Evolutionary conservation across 129 eudicot species (phyloP).

Genomic region (Pulicaria dysenterica): DNA sequence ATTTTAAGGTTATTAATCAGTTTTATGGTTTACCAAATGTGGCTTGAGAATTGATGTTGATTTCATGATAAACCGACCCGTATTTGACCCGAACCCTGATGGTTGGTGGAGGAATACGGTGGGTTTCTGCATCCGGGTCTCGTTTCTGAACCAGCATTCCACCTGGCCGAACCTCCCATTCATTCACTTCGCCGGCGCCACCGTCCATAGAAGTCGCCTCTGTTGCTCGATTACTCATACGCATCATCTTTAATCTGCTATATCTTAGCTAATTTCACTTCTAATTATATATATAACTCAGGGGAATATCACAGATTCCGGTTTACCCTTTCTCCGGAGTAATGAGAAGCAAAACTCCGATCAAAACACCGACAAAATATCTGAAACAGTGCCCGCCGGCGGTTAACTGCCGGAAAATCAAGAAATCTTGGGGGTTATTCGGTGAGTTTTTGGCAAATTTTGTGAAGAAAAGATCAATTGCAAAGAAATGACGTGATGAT

Average conservation of each 20-base stretch:
- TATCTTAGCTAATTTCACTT: slow-evolving; percentile 15
- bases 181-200: slow-evolving; percentile 35
- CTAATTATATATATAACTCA: neutral
- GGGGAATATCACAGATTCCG: neutral
- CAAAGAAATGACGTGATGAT: neutral
- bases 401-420: slow-evolving; percentile 18
- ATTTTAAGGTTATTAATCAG: no score
- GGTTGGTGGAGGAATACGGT: slow-evolving; percentile 64
- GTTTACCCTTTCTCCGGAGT: slow-evolving; percentile 15
- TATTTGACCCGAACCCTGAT: slow-evolving; percentile 90
- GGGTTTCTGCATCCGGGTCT: slow-evolving; percentile 55
- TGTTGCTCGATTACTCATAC: slow-evolving; percentile 50
- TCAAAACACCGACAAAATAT: no score
- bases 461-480: neutral
- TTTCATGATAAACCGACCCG: slow-evolving; percentile 72
- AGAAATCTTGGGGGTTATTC: neutral
- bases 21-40: slow-evolving; percentile 59
- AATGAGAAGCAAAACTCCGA: no score
- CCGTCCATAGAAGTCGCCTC: slow-evolving; percentile 34
- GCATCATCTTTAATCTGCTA: slow-evolving; percentile 50
- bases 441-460: neutral
- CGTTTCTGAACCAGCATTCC: slow-evolving; percentile 95
- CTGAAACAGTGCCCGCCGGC: neutral
- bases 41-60: slow-evolving; percentile 74
- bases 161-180: slow-evolving; percentile 89